Base-by-base conservation (phyloP, 1,284 basidiomycete genomes). In the Lentinula novae-zelandiae region DNA sequence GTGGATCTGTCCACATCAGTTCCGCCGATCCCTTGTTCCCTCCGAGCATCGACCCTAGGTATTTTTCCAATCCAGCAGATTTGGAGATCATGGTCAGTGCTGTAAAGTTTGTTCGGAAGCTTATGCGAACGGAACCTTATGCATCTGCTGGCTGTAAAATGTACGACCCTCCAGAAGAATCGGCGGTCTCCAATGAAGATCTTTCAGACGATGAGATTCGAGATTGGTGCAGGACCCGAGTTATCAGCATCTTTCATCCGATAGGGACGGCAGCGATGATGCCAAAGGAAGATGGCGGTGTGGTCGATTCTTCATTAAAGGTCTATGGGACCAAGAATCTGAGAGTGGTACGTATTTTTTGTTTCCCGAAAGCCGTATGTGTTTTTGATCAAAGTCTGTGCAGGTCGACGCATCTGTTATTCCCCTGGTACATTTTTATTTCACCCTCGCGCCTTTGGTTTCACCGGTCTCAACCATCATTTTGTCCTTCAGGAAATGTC, bases 21-120 rank as follows among this genome's bases (percentile, higher is more conserved):
- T 75, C 75, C 1, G 42, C 66, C 5, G 71, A 80, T 65, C 78
- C 78, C 0, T 63, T 69, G 7, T 71, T 68, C 2, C 70, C 76
- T 58, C 79, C 81, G 0, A 63, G 70, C 38, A 72, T 82, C 27
- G 74, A 82, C 58, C 76, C 76, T 40, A 70, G 72, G 27, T 75
- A 76, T 62, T 75, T 81, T 61, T 70, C 68, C n/a, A 68, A 76
- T 54, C 67, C 70, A 46, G 61, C 64, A 49, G 80, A 82, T 63
- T 40, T 60, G 33, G 59, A 60, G 8, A 9, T 49, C 10, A 44
- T 60, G 27, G 42, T 50, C 12, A 40, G 50, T 13, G 27, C 9
- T 1, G 49, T 58, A 20, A 51, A 50, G 48, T 50, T 50, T 10
- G 39, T 31, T 36, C 67, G 75, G 42, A 70, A 71, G 15, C 68